These are phyloP conservation scores for Sclerotinia glacialis DNA, from an alignment of 2,329 filamentous ascomycete genomes.

Conservation along the genomic window DNA sequence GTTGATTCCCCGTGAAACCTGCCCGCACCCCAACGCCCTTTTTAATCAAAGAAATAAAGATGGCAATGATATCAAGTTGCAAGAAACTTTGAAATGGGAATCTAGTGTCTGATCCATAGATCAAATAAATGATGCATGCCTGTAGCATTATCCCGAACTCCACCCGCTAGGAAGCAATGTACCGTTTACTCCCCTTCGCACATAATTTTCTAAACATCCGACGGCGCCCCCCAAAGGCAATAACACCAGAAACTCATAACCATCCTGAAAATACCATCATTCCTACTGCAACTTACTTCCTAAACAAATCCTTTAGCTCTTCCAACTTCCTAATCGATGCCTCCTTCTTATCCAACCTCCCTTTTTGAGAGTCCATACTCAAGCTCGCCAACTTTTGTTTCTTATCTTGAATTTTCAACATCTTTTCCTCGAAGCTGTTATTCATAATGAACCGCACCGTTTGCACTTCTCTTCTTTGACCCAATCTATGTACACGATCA, in stretches of 20 bases:
- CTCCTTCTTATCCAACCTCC: conserved; percentile 39
- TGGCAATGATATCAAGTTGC: not conserved
- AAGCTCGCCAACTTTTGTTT: conserved; percentile 89
- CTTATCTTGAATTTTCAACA: conserved; percentile 83
- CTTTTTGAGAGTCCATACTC: conserved; percentile 63
- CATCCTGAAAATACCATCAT: not conserved
- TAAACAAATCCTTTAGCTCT: conserved; percentile 58
- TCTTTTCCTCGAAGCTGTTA: conserved; percentile 89
- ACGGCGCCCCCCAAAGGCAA: not conserved
- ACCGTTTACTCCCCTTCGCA: conserved; percentile 2
- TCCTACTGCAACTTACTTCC: conserved; percentile 26
- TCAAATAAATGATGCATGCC: not conserved
- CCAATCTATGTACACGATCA: conserved; percentile 86
- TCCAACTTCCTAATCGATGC: conserved; percentile 47
- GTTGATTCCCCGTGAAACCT: not conserved
- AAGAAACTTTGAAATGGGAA: not conserved
- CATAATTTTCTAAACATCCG: not conserved
- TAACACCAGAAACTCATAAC: conserved; percentile 2
- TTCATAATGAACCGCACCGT: conserved; percentile 89
- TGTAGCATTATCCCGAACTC: not conserved
- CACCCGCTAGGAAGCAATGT: not conserved
- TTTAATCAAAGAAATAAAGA: not conserved
- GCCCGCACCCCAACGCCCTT: not conserved
- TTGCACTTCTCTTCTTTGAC: conserved; percentile 84
- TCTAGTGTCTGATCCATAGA: not conserved